phyloP scores from a whole-genome alignment of 345 rosid genomes.

The Populus alba region DNA sequence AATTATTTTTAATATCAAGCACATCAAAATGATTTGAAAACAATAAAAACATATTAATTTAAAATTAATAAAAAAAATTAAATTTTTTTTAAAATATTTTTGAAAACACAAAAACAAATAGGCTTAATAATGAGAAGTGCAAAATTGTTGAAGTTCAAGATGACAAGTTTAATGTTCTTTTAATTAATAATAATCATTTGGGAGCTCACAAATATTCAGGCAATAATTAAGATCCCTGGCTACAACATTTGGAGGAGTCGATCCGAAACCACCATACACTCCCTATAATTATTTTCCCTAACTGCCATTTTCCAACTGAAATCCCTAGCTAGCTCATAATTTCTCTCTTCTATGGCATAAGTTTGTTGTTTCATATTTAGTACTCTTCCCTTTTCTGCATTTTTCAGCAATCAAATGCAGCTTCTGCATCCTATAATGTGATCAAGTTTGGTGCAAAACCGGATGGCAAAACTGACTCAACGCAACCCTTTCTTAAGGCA shows the following conservation, averaged over 20 bases:
- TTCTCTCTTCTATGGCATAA: neutral
- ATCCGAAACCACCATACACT: neutral
- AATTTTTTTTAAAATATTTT: too few species aligned
- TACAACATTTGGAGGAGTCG: neutral
- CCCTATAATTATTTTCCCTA: neutral
- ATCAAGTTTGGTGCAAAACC: constrained; percentile 58
- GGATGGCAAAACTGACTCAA: constrained; percentile 51
- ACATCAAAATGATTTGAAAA: too few species aligned
- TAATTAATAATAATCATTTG: too few species aligned
- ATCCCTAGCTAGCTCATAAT: neutral
- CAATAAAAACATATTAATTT: too few species aligned
- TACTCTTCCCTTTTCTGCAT: neutral
- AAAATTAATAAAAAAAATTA: too few species aligned
- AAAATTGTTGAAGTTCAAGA: too few species aligned
- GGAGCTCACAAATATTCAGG: neutral
- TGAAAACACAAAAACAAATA: too few species aligned
- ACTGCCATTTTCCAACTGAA: neutral
- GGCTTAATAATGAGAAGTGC: too few species aligned
- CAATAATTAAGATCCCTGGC: too few species aligned
- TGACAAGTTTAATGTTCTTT: too few species aligned
- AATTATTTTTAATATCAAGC: too few species aligned
- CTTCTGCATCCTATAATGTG: constrained; percentile 42
- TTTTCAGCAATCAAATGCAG: neutral
- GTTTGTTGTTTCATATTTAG: neutral
- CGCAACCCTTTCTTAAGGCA: constrained; percentile 43